Percentiles rank a stretch among this genome's conserved stretches.
These are phyloP conservation scores for Pezicula neosporulosa DNA, from an alignment of 2,329 filamentous ascomycete genomes.

Conservation along the genomic window DNA sequence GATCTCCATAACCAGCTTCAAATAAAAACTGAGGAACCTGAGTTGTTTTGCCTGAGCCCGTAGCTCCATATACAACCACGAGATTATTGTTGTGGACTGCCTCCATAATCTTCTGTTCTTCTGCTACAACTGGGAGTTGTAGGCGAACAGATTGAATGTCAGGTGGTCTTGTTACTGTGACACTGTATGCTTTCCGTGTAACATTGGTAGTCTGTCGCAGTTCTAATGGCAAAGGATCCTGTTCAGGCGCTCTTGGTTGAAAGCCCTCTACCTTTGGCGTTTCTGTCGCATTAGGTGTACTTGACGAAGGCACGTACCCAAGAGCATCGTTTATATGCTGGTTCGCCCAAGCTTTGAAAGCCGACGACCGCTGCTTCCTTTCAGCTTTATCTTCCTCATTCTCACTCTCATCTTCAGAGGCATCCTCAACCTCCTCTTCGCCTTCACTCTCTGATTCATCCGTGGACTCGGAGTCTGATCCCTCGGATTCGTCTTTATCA, in stretches of 20 bases:
- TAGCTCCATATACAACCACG: conserved; percentile 90
- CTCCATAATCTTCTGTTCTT: conserved; percentile 98
- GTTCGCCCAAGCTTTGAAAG: conserved; percentile 92
- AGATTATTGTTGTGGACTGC: conserved; percentile 88
- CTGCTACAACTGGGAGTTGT: conserved; percentile 83
- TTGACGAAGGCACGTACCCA: conserved; percentile 53
- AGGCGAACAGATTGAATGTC: conserved; percentile 77
- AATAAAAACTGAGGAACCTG: conserved; percentile 96
- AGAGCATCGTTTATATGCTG: conserved; percentile 81
- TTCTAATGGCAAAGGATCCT: conserved; percentile 68
- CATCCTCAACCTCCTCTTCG: conserved; percentile 15
- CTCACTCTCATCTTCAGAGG: conserved; percentile 26
- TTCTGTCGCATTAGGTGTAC: conserved; percentile 29
- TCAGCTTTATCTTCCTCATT: conserved; percentile 28
- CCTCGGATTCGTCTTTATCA: not conserved
- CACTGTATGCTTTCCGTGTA: conserved; percentile 71
- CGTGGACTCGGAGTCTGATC: not conserved
- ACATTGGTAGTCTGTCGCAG: conserved; percentile 55
- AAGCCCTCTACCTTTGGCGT: conserved; percentile 58
- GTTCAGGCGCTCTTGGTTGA: conserved; percentile 61
- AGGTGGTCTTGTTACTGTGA: conserved; percentile 64
- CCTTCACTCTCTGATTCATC: conserved; percentile 8
- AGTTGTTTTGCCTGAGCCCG: conserved; percentile 96
- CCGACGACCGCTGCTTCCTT: conserved; percentile 46
- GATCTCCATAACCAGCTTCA: conserved; percentile 85